Conservation (phyloP, 148 eudicot species). For the Chenopodium suecicum region DNA sequence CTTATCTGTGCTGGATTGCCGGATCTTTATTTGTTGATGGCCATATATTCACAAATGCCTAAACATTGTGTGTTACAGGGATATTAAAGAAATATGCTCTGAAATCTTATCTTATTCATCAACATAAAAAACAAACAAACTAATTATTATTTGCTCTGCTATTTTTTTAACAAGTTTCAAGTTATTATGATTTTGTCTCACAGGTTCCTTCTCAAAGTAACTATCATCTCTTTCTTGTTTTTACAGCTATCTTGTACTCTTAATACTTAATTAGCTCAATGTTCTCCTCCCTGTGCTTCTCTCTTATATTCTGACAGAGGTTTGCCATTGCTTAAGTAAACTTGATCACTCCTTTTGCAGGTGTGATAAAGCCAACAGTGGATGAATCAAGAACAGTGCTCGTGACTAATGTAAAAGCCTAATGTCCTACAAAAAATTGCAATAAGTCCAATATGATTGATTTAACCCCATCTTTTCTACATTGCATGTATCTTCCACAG, state of each 20-base stretch:
- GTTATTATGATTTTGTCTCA: not conserved
- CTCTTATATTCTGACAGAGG: not conserved
- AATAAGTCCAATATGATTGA: not conserved
- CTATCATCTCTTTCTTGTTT: not conserved
- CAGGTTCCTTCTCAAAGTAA: not conserved
- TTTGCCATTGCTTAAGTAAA: conserved; percentile 12
- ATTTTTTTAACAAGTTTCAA: not conserved
- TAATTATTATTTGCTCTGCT: too few relatives aligned
- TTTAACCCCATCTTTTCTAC: not conserved
- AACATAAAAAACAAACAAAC: not conserved
- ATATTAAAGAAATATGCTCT: not conserved
- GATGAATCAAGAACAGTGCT: conserved; percentile 43
- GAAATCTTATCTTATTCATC: not conserved
- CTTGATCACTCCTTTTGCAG: conserved; percentile 38
- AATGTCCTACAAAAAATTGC: not conserved
- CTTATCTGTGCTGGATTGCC: not conserved
- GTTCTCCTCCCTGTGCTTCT: not conserved
- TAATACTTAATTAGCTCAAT: not conserved
- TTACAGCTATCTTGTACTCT: not conserved
- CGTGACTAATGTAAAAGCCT: conserved; percentile 41
- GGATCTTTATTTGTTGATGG: not conserved
- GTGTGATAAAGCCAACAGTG: conserved; percentile 26
- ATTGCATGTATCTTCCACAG: conserved; percentile 3
- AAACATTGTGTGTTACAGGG: not conserved
- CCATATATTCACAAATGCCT: not conserved